These are phyloP conservation scores for Ogataea chonburiensis DNA, from an alignment of 805 yeast genomes.

Conservation along the genomic window DNA sequence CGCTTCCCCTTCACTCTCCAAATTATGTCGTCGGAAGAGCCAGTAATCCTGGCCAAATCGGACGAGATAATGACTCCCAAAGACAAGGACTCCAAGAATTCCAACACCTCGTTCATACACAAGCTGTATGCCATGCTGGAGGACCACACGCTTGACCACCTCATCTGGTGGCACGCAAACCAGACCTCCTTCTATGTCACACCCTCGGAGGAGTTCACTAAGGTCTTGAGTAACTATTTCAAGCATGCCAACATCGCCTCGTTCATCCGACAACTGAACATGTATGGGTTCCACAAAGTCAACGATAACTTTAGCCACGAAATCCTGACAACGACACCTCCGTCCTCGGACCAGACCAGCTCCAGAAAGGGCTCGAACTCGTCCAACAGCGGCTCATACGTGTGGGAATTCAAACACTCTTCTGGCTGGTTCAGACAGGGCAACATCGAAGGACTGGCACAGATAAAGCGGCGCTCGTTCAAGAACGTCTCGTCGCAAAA, in stretches of 20 bases:
- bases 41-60: constrained; percentile 11
- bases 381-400: constrained; percentile 17
- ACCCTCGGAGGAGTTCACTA: constrained; percentile 85
- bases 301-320: constrained; percentile 42
- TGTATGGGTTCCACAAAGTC: constrained; percentile 82
- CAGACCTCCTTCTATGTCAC: constrained; percentile 69
- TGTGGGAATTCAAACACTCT: constrained; percentile 90
- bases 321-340: constrained; percentile 9
- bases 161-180: constrained; percentile 81
- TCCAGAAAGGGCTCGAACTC: constrained; percentile 28
- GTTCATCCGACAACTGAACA: constrained; percentile 74
- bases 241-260: constrained; percentile 80
- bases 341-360: constrained; percentile 10
- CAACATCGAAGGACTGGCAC: constrained; percentile 66
- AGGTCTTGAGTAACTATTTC: constrained; percentile 64
- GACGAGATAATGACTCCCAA: constrained; percentile 5
- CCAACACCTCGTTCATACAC: constrained; percentile 65
- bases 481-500: constrained; percentile 31
- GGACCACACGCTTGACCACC: constrained; percentile 64
- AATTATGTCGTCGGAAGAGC: constrained; percentile 14
- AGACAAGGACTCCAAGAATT: constrained; percentile 14
- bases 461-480: constrained; percentile 73
- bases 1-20: neutral
- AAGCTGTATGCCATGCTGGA: constrained; percentile 90
- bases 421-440: constrained; percentile 79